Conservation (phyloP, 352 stramenopile genomes). For the Globisporangium barbulae region DNA sequence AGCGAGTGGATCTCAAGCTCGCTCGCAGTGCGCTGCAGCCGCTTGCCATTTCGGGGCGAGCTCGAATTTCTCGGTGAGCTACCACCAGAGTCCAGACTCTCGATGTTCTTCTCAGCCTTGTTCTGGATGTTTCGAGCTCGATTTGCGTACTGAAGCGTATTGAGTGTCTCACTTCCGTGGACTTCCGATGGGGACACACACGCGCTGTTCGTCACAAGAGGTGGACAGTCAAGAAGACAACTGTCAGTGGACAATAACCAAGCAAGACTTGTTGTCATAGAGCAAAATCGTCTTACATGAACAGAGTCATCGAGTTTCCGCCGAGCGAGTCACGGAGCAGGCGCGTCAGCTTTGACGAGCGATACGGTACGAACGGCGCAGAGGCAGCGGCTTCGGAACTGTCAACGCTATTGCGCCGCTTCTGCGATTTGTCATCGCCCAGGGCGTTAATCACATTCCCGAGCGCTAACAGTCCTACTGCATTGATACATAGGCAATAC, state of each 20-base stretch:
- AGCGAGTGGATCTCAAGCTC: constrained; percentile 44
- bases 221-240: background rate
- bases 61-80: constrained; percentile 5
- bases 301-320: constrained; percentile 54
- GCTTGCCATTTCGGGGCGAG: constrained; percentile 13
- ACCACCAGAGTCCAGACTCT: constrained; percentile 17
- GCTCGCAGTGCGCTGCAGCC: constrained; percentile 20
- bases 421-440: constrained; percentile 33
- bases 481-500: background rate
- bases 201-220: constrained; percentile 28
- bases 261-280: background rate
- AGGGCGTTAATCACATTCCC: constrained; percentile 60
- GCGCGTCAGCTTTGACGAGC: constrained; percentile 50
- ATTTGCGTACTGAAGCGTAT: constrained; percentile 74
- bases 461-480: constrained; percentile 43
- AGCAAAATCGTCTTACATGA: constrained; percentile 37
- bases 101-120: constrained; percentile 62
- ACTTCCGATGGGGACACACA: constrained; percentile 54
- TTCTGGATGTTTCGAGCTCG: constrained; percentile 73
- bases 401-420: constrained; percentile 22
- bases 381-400: constrained; percentile 1
- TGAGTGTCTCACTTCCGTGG: constrained; percentile 58
- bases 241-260: background rate
- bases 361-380: constrained; percentile 37
- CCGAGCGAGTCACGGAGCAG: constrained; percentile 51